Evolutionary conservation across 2,329 filamentous ascomycete species (phyloP).

Genomic region (Colletotrichum sp.): DNA sequence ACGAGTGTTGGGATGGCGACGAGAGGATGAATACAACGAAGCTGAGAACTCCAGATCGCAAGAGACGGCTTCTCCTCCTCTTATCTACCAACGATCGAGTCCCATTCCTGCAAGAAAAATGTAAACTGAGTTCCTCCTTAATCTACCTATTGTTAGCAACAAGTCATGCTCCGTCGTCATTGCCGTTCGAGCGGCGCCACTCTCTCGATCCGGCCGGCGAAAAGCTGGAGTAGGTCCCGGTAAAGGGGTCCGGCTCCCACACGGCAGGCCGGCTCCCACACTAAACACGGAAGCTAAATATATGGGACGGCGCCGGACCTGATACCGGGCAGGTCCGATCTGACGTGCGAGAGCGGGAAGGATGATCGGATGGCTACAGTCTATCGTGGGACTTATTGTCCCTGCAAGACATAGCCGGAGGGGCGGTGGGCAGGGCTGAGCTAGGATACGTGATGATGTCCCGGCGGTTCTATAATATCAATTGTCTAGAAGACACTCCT

Average conservation of each 20-base stretch:
- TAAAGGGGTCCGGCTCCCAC: not conserved
- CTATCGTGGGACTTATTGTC: not conserved
- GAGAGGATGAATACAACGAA: fast-evolving
- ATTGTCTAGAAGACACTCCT: too few relatives aligned
- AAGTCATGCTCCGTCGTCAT: not conserved
- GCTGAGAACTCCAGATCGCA: fast-evolving
- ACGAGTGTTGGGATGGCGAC: not conserved
- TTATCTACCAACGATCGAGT: not conserved
- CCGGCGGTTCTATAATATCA: too few relatives aligned
- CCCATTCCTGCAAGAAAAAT: not conserved
- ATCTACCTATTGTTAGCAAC: not conserved
- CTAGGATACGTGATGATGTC: not conserved
- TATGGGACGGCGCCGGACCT: not conserved
- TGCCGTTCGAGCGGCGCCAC: not conserved
- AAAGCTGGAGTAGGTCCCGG: not conserved
- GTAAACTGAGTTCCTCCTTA: not conserved
- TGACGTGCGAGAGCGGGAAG: not conserved
- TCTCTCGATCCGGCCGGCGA: not conserved
- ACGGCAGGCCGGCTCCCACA: not conserved
- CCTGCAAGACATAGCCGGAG: not conserved
- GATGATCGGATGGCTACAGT: not conserved
- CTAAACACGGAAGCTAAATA: not conserved
- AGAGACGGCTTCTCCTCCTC: not conserved
- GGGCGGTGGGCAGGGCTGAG: not conserved
- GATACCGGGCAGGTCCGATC: not conserved